Evolutionary conservation across 1,284 basidiomycete species (phyloP).

Genomic region (Hypsizygus ulmarius): DNA sequence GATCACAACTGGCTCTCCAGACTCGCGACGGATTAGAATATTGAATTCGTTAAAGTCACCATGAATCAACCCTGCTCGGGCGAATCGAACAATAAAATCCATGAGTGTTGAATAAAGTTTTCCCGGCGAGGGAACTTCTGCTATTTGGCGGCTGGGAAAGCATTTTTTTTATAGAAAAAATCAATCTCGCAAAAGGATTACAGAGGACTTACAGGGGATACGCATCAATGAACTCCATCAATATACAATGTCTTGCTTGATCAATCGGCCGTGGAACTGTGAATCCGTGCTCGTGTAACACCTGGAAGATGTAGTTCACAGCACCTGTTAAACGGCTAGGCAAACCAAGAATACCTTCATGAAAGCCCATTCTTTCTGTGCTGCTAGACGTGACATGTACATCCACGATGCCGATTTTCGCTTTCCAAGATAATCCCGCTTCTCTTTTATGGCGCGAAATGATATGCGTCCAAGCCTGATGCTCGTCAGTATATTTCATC

Average conservation of each 20-base stretch:
- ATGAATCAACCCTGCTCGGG: slow-evolving; percentile 91
- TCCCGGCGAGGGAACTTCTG: slow-evolving; percentile 80
- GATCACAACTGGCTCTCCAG: slow-evolving; percentile 88
- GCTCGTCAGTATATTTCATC: slow-evolving; percentile 11
- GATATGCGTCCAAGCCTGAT: slow-evolving; percentile 92
- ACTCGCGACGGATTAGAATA: slow-evolving; percentile 84
- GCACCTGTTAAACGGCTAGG: not conserved
- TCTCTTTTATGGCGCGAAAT: slow-evolving; percentile 95
- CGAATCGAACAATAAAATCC: slow-evolving; percentile 95
- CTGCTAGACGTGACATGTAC: slow-evolving; percentile 97
- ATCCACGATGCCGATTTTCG: slow-evolving; percentile 98
- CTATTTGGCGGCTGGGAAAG: slow-evolving; percentile 77
- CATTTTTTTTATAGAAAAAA: slow-evolving; percentile 14
- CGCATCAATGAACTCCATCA: slow-evolving; percentile 96
- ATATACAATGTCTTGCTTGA: slow-evolving; percentile 90
- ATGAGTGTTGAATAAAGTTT: slow-evolving; percentile 91
- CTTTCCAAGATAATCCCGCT: slow-evolving; percentile 96
- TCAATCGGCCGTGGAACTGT: slow-evolving; percentile 94
- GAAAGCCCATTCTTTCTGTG: slow-evolving; percentile 97
- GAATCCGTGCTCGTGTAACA: slow-evolving; percentile 91
- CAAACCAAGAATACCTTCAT: slow-evolving; percentile 73
- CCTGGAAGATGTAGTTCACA: slow-evolving; percentile 43
- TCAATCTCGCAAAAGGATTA: slow-evolving; percentile 6
- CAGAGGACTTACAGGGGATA: slow-evolving; percentile 78
- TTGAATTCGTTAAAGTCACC: slow-evolving; percentile 99